These are phyloP conservation scores for Thecamonas trahens DNA, from an alignment of 78 protist species.

Conservation along the genomic window DNA sequence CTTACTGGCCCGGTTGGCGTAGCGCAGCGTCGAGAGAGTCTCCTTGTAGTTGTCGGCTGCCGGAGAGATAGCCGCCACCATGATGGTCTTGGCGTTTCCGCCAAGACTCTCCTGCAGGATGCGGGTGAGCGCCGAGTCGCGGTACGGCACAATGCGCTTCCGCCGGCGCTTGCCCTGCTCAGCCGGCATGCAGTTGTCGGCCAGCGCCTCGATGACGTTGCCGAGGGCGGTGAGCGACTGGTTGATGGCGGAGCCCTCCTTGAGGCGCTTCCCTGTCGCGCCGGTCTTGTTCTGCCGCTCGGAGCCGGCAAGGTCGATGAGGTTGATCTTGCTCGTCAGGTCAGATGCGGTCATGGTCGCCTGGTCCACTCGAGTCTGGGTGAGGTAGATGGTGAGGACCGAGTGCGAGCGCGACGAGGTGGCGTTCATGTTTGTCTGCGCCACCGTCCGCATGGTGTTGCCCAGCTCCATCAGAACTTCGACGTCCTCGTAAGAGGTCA, in stretches of 20 bases:
- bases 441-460: conserved; percentile 58
- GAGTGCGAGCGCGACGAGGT: conserved; percentile 75
- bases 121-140: conserved; percentile 82
- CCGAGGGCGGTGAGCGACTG: conserved; percentile 69
- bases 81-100: conserved; percentile 53
- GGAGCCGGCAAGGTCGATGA: conserved; percentile 75
- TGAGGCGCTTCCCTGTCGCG: conserved; percentile 10
- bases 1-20: conserved; percentile 73
- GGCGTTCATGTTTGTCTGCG: conserved; percentile 76
- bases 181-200: conserved; percentile 46
- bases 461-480: conserved; percentile 46
- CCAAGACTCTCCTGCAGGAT: conserved; percentile 46
- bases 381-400: conserved; percentile 50
- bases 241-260: conserved; percentile 70
- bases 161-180: not conserved
- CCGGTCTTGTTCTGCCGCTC: conserved; percentile 51
- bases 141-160: conserved; percentile 65
- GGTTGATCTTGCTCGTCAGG: conserved; percentile 36
- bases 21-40: conserved; percentile 84
- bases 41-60: conserved; percentile 67
- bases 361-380: conserved; percentile 13
- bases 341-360: conserved; percentile 36
- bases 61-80: conserved; percentile 71
- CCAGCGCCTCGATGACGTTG: conserved; percentile 66
- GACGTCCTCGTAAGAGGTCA: conserved; percentile 25